Base-by-base conservation (phyloP, 768 basidiomycete species). In the Clathrus columnatus region DNA sequence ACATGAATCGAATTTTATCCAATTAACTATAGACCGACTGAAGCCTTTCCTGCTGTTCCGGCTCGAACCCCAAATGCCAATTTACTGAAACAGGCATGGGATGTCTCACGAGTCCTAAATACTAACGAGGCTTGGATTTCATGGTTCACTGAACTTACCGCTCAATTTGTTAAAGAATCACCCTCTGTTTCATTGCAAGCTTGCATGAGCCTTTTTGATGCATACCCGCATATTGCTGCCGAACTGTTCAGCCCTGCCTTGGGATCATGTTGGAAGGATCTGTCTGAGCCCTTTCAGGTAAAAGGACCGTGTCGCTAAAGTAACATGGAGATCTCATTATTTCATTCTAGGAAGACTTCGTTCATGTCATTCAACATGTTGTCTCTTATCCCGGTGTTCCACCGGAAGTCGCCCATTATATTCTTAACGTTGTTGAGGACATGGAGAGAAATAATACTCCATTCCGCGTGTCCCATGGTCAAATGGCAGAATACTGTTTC, bases 231-330 rank as follows among this genome's bases (percentile, higher is more conserved):
- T 2, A 67, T 77, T 56, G 72, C 72, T 5, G 64, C 69, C 43
- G 75, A 75, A 56, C 62, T 78, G n/a, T 77, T 78, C 71, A 78
- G 77, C 58, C 73, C 75, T 5, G 76, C 76, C 1, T 76, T 78
- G 62, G 73, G 75, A 14, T 75, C 75, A 7, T 76, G 76, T 59
- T 78, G 76, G 76, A 67, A 68, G 6, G 72, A 74, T 54, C 61
- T 77, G 7, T 75, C 72, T 59, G 75, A 76, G 30, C 63, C 66
- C 28, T 75, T 75, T 62, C 73, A 75, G 65, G 73, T 72, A 46
- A 20, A 67, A 57, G 54, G 27, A 56, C n/a, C n/a, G n/a, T n/a
- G n/a, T n/a, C n/a, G n/a, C n/a, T n/a, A n/a, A n/a, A n/a, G n/a
- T n/a, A n/a, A n/a, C n/a, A n/a, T n/a, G n/a, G n/a, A n/a, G n/a